Base-by-base conservation (phyloP, 106 monocot species). In the Apostasia shenzhenica region DNA sequence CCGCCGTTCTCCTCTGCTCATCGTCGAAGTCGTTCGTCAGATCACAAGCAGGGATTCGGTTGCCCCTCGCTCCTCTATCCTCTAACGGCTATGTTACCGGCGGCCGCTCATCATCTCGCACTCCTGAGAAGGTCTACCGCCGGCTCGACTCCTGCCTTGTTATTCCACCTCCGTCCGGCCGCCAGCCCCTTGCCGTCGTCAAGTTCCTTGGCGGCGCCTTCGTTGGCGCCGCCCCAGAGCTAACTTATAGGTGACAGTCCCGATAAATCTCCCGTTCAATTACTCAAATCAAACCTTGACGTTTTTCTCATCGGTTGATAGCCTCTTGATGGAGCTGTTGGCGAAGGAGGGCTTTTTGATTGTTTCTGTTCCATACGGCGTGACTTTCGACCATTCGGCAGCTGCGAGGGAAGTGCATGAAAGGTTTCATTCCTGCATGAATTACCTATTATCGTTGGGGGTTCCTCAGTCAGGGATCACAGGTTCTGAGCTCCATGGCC, bases 171-270 rank as follows among this genome's bases (percentile, higher is more conserved):
- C 80, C 91, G 1, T 9, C 37, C n/a, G 86, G 82, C 2, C 73
- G 53, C 48, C 78, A 72, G 72, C 95, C 89, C 41, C 13, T 39
- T 1, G 91, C 84, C 44, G 37, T 95, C 61, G 69, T 95, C 59
- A 82, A 86, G 75, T 95, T 95, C 83, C 55, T 95, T 9, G 95
- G 95, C 10, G 95, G 95, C 39, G 95, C 95, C 42, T 95, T 95
- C 51, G 41, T 95, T 11, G 95, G 91, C 50, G 91, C 91, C 42
- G 80, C 77, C 12, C 91, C 95, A 9, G 95, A 95, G 67, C 82
- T 79, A 66, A 86, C 95, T 52, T 95, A 95, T 81, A 81, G 95
- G 95, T 82, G 1, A 6, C 26, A 4, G 8, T 6, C 10, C 6
- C 41, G 5, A 46, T 72, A 41, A 6, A 10, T 41, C 1, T 12